Conservation (phyloP, 2,329 filamentous ascomycete species). For the Zymoseptoria tritici region DNA sequence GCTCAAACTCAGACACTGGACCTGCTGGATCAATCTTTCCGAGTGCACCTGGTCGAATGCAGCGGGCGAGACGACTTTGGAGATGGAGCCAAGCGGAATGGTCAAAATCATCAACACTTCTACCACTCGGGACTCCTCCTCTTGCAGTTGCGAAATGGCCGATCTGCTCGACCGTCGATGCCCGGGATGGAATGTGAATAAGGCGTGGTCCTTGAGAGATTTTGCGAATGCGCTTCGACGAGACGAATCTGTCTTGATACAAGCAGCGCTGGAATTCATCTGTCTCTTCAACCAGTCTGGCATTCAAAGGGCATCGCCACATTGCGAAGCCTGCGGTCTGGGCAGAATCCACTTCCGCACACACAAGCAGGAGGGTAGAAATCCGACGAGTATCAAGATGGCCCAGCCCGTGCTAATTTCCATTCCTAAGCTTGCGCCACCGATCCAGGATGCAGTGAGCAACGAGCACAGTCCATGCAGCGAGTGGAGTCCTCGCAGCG, state of each 20-base stretch:
- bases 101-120: constrained; percentile 7
- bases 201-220: constrained; percentile 10
- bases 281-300: constrained; percentile 2
- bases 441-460: background rate
- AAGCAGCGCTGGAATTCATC: constrained; percentile 11
- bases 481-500: background rate
- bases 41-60: constrained; percentile 7
- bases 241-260: constrained; percentile 11
- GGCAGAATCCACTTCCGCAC: background rate
- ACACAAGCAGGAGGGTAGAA: background rate
- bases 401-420: background rate
- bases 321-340: background rate
- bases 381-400: background rate
- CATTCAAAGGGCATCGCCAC: background rate
- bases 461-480: background rate
- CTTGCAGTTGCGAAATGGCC: constrained; percentile 11
- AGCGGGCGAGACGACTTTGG: constrained; percentile 6
- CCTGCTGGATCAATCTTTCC: constrained; percentile 1
- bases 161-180: constrained; percentile 9
- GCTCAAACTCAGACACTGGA: constrained; percentile 11
- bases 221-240: constrained; percentile 12
- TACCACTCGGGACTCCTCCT: constrained; percentile 2
- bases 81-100: constrained; percentile 1
- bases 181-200: constrained; percentile 14
- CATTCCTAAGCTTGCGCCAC: background rate